Base-by-base conservation (phyloP, 2,329 filamentous ascomycete genomes). In the Neofusicoccum laricinum region DNA sequence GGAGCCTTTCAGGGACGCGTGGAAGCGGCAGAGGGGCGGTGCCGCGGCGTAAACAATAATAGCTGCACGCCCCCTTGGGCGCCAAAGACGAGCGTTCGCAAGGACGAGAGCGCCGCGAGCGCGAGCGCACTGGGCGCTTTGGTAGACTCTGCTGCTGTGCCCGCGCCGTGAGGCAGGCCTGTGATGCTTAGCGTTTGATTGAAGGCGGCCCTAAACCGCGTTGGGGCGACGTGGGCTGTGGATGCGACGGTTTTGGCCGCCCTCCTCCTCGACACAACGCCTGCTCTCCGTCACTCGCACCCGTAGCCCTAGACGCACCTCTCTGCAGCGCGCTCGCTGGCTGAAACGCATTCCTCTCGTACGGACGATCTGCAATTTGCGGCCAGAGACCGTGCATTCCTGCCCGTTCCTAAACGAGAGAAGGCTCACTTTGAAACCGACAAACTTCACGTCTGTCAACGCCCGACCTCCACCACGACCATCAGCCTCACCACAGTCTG, bases 321-420 rank as follows among this genome's bases (percentile, higher is more conserved):
- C 64, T 63, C 41, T 38, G 40, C 59, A 48, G 38, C 48, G 36
- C 58, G 12, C 48, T 55, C 50, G 61, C 61, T 55, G 49, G 32
- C 61, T 49, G 49, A 64, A 64, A 64, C 61, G 61, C 61, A 64
- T 64, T 64, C 61, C 61, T 64, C 61, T 53, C 49, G 49, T 57
- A 55, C 49, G 61, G 49, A 46, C 61, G 61, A 53, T 64, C 63
- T 59, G 63, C 63, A 64, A 64, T 64, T 64, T 64, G 63, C 53
- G 45, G 57, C 50, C 61, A 41, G 51, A 48, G 53, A 50, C 40
- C 62, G 63, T 65, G 61, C 66, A 68, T 68, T 68, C 66, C 65
- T 63, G 51, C 48, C 63, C 38, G 61, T 66, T 64, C 64, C 66
- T 66, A 67, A 67, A 67, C 66, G 66, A 67, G 66, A 64, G 64